Base-by-base conservation (phyloP, 352 stramenopile species). In the Phytophthora hybrid region DNA sequence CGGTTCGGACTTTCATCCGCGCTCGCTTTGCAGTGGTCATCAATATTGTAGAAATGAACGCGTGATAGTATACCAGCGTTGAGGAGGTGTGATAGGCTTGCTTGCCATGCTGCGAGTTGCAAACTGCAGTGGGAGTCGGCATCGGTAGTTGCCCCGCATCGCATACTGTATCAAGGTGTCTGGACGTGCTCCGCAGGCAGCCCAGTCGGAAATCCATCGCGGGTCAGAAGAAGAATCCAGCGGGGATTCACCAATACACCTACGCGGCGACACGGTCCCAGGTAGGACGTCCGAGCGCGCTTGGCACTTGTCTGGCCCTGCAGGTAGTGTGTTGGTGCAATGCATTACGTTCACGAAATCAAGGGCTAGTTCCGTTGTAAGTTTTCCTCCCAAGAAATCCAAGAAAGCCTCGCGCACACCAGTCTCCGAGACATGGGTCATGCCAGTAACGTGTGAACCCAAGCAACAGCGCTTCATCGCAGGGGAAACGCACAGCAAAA, bases 381-480 rank as follows among this genome's bases (percentile, higher is more conserved):
- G 41, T 49, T 49, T 49, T 16, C 5, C 18, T 49, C 41, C 4
- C n/a, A 53, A 18, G 46, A 18, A 26, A 9, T 26, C 47, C 47
- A 29, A 29, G 8, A 54, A 9, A 56, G 19, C 9, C 9, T 52
- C 16, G 18, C 41, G 11, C 5, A 51, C 41, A 51, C 5, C 9
- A 4, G 21, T 11, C 16, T 6, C 5, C 6, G 44, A 52, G 44
- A 11, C 44, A 55, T 7, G 8, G 14, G 21, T 1, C 46, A 52
- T 52, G 46, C 18, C 11, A n/a, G n/a, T 37, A 26, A 57, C 51
- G 14, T 19, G 51, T 57, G 51, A 57, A 37, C 23, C 51, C 51
- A 57, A 57, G 51, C 51, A 57, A 47, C 11, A 32, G 16, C 23
- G 54, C 31, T 31, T 34, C 21, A 60, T 60, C 54, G 11, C 54